phyloP scores from a whole-genome alignment of 257 asterid species.

The Nicotiana otophora region DNA sequence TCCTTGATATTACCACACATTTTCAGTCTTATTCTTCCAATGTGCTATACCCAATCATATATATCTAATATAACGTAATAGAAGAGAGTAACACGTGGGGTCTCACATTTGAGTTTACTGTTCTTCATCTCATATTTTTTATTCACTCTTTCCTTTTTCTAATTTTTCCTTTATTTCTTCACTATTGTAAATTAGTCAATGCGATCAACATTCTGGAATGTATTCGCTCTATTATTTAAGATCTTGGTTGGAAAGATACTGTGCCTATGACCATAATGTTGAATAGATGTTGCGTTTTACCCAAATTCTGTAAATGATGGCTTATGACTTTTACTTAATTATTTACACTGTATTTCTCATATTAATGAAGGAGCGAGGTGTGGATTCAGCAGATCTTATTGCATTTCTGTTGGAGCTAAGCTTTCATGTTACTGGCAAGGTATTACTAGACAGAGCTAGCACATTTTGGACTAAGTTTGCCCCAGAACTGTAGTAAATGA shows the following conservation, averaged over 20 bases:
- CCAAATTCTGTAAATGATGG: no score
- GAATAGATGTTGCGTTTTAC: neutral
- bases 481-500: neutral
- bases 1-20: no score
- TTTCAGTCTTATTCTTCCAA: no score
- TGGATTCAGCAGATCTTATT: conserved; percentile 91
- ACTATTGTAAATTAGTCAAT: neutral
- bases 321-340: neutral
- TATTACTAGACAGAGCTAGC: conserved; percentile 14
- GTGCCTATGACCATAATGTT: neutral
- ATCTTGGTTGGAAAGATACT: neutral
- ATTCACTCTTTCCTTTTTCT: neutral
- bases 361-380: conserved; percentile 74
- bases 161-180: neutral
- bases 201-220: neutral
- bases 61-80: no score
- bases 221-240: conserved; percentile 2
- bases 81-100: no score
- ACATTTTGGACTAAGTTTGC: neutral
- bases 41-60: no score
- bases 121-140: neutral
- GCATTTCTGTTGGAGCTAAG: conserved; percentile 93
- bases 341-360: neutral
- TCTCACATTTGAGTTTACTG: no score
- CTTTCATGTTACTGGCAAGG: conserved; percentile 96